A percentile compares a stretch with the other conserved stretches of the same genome.
These are phyloP conservation scores for Candida yuanshanica DNA, from an alignment of 805 yeast species.

Conservation along the genomic window DNA sequence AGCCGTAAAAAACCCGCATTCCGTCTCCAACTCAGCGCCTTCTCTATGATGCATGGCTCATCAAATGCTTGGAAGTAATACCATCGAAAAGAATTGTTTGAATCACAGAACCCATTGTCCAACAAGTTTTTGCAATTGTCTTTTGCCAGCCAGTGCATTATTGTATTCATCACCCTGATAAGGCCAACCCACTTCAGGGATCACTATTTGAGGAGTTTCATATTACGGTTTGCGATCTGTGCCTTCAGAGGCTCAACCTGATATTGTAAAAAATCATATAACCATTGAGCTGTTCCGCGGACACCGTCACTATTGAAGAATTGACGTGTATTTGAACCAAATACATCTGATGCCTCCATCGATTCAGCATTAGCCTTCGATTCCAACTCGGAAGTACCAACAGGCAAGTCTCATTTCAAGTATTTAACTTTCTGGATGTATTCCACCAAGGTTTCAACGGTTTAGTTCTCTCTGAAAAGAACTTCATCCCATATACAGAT, in stretches of 20 bases:
- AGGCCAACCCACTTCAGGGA: constrained; percentile 75
- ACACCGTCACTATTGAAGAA: constrained; percentile 57
- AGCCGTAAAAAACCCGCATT: constrained; percentile 60
- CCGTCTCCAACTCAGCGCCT: constrained; percentile 55
- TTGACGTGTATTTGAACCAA: constrained; percentile 65
- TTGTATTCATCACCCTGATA: constrained; percentile 47
- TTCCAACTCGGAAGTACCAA: constrained; percentile 62
- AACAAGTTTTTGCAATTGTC: constrained; percentile 43
- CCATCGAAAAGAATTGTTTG: constrained; percentile 38
- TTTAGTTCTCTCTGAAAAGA: constrained; percentile 45
- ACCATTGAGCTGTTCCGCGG: constrained; percentile 46
- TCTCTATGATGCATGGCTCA: constrained; percentile 54
- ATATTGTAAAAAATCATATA: constrained; percentile 38
- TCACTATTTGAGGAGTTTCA: constrained; percentile 30
- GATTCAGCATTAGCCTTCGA: constrained; percentile 36
- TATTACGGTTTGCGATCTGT: constrained; percentile 16
- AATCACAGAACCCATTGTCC: constrained; percentile 45
- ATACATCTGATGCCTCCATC: constrained; percentile 42
- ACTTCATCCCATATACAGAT: constrained; percentile 62
- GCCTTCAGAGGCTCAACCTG: constrained; percentile 34
- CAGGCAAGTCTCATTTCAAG: constrained; percentile 37
- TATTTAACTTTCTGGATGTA: constrained; percentile 38
- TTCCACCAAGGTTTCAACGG: constrained; percentile 30
- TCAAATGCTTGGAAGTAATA: constrained; percentile 67
- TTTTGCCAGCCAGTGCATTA: constrained; percentile 41